Evolutionary conservation across 345 rosid genomes (phyloP).

Genomic region (Geranium brycei): DNA sequence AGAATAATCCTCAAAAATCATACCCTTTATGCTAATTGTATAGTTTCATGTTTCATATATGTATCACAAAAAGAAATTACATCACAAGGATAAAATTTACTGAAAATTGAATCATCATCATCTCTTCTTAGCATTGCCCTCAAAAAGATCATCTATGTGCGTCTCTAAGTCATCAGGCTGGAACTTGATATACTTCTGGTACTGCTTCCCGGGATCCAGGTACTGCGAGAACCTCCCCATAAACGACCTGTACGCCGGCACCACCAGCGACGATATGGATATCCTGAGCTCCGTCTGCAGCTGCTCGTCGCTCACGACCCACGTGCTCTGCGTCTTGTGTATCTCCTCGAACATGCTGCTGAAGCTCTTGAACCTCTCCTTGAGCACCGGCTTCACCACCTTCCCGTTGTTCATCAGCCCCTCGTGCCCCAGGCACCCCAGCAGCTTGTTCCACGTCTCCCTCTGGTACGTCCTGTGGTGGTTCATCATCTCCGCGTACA

Average conservation of each 20-base stretch:
- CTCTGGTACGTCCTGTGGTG: conserved; percentile 73
- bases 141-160: conserved; percentile 64
- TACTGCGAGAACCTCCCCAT: conserved; percentile 60
- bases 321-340: conserved; percentile 67
- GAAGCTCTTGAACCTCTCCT: conserved; percentile 84
- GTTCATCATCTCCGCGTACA: conserved; percentile 56
- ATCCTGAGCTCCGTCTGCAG: conserved; percentile 87
- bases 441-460: conserved; percentile 70
- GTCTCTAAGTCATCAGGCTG: conserved; percentile 88
- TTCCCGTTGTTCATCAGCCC: conserved; percentile 63
- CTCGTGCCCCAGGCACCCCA: conserved; percentile 55
- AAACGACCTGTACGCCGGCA: conserved; percentile 76
- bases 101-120: too few species aligned
- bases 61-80: too few species aligned
- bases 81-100: too few species aligned
- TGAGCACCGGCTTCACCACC: conserved; percentile 59
- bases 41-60: too few species aligned
- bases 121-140: conserved; percentile 30
- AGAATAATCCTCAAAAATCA: too few species aligned
- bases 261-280: conserved; percentile 60
- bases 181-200: conserved; percentile 72
- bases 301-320: conserved; percentile 87
- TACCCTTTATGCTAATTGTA: too few species aligned
- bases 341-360: conserved; percentile 78
- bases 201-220: conserved; percentile 67